Evolutionary conservation across 148 eudicot species (phyloP), one percentile per base, ranked within the genome.

Genomic region (Suaeda aralocaspica): DNA sequence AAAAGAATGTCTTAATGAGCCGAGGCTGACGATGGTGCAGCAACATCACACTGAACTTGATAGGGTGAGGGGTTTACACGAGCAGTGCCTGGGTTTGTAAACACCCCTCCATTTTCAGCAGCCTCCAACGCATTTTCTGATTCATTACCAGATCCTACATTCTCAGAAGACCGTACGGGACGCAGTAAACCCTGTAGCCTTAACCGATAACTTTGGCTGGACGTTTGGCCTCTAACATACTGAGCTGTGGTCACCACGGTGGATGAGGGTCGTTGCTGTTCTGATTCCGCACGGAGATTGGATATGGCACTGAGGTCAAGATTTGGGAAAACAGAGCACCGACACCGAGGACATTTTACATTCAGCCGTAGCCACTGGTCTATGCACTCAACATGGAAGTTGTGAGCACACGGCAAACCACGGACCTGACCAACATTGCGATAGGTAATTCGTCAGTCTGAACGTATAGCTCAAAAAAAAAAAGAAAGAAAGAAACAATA

Each of bases 371-470:
- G 97, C 99, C 99, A 95, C 75, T 91, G 89, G 46, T 95, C 99
- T 24, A 95, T 91, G 87, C 99, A 95, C 45, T 82, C 97, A 39
- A 91, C 96, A 31, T 91, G 97, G 76, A 91, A 95, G 76, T 89
- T 95, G 87, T 95, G 99, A 19, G 96, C 96, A 83, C 99, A 95
- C 28, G 99, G 99, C 69, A 95, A 84, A 28, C 97, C 97, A 58
- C 96, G 96, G 64, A 95, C 99, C 99, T 95, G 89, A 59, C 49
- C 24, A 52, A 24, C 13, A 53, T 46, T 49, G 53, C 53, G 15
- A 49, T n/a, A 49, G 24, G 24, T 49, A 49, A 9, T 11, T 49
- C 19, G 4, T 2, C 16, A 18, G 18, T 21, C 2, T 59, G 25
- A 10, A 21, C 2, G 3, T 1, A 25, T 16, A 28, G n/a, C 3